phyloP scores from a whole-genome alignment of 2,329 filamentous ascomycete genomes.

The Phialemoniopsis sp. region DNA sequence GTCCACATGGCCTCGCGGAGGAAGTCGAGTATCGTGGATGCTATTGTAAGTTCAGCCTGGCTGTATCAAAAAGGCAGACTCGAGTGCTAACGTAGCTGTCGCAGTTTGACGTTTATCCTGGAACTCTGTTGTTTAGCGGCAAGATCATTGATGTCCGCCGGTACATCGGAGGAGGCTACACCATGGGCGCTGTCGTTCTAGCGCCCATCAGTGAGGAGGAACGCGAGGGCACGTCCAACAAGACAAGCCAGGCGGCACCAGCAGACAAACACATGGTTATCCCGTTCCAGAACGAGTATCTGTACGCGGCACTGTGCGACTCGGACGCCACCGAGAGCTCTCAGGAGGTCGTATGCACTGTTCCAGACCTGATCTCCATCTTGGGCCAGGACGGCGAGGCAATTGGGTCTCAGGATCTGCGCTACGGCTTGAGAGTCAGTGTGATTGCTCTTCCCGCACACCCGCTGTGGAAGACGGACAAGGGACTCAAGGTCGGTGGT shows the following conservation, averaged over 20 bases:
- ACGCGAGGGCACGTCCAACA: constrained; percentile 10
- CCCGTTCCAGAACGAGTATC: constrained; percentile 36
- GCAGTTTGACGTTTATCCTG: constrained; percentile 5
- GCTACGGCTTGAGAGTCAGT: constrained; percentile 45
- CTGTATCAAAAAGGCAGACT: background rate
- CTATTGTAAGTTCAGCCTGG: constrained; percentile 8
- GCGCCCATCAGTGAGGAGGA: constrained; percentile 22
- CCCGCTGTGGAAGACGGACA: constrained; percentile 40
- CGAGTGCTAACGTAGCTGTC: no score
- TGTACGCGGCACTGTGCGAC: constrained; percentile 24
- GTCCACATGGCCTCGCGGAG: constrained; percentile 20
- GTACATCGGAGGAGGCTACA: constrained; percentile 32
- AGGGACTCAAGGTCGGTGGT: constrained; percentile 10
- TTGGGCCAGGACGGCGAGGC: constrained; percentile 40
- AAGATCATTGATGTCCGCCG: constrained; percentile 35
- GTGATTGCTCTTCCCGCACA: constrained; percentile 46
- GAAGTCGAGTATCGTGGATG: constrained; percentile 21
- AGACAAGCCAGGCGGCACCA: constrained; percentile 4
- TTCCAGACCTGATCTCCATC: constrained; percentile 29
- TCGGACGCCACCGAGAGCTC: constrained; percentile 7
- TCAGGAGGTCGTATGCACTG: constrained; percentile 12
- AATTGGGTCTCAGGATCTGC: constrained; percentile 43
- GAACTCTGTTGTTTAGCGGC: constrained; percentile 26
- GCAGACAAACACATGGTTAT: constrained; percentile 27
- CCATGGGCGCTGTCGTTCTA: constrained; percentile 30